A percentile compares a stretch with the other conserved stretches of the same genome.
Conservation (phyloP, 306 rosid species). For the Heteromeles arbutifolia region DNA sequence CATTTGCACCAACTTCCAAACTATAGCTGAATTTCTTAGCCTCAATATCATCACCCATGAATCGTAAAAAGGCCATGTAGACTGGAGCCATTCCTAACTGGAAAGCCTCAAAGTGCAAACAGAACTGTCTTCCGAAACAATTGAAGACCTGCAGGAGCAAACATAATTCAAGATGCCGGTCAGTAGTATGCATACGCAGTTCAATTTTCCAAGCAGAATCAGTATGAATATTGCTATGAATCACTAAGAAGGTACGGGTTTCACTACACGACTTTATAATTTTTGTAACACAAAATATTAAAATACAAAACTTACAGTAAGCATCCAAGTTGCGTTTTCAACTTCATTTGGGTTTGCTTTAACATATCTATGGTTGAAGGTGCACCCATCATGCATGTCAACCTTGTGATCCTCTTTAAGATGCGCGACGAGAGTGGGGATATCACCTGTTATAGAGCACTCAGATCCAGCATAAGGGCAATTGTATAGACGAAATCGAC, state of each 20-base stretch:
- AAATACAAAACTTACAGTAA: constrained; percentile 50
- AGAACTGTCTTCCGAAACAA: constrained; percentile 80
- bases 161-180: constrained; percentile 9
- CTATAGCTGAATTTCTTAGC: constrained; percentile 81
- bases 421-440: constrained; percentile 69
- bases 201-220: background rate
- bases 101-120: constrained; percentile 96
- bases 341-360: constrained; percentile 87
- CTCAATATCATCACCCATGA: constrained; percentile 86
- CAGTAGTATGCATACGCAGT: background rate
- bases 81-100: constrained; percentile 74
- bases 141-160: constrained; percentile 58
- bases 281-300: background rate
- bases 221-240: background rate
- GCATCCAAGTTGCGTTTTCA: constrained; percentile 98
- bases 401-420: constrained; percentile 87
- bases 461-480: constrained; percentile 95
- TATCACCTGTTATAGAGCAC: constrained; percentile 78
- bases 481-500: constrained; percentile 73
- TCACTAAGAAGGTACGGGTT: background rate
- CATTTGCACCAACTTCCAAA: constrained; percentile 85
- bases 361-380: constrained; percentile 89
- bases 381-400: constrained; percentile 88
- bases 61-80: constrained; percentile 86
- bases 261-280: background rate